Percentiles rank a stretch among this genome's conserved stretches.
Evolutionary conservation across 2,329 filamentous ascomycete species (phyloP).

Genomic region (Sarocladium strictum): DNA sequence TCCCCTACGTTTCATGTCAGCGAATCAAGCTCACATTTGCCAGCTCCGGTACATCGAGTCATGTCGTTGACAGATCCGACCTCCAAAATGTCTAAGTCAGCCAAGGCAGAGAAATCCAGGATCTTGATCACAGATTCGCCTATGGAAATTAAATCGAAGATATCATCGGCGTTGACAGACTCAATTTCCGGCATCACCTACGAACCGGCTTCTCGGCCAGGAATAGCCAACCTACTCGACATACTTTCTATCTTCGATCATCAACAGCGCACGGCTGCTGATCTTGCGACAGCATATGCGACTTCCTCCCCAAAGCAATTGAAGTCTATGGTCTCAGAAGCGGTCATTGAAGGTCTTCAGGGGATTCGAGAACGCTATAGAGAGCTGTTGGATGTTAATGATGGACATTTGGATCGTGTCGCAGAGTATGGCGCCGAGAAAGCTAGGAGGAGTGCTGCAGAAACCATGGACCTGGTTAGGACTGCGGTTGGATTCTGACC

Average conservation of each 20-base stretch:
- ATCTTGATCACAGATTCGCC: slow-evolving; percentile 75
- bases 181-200: slow-evolving; percentile 62
- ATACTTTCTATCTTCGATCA: slow-evolving; percentile 66
- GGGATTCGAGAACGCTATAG: slow-evolving; percentile 52
- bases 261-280: slow-evolving; percentile 28
- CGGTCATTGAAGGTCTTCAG: slow-evolving; percentile 45
- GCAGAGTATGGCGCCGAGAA: slow-evolving; percentile 51
- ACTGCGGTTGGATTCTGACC: slow-evolving; percentile 35
- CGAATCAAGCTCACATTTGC: neutral
- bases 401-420: slow-evolving; percentile 50
- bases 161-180: slow-evolving; percentile 74
- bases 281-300: slow-evolving; percentile 33
- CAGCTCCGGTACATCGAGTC: slow-evolving; percentile 73
- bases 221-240: slow-evolving; percentile 81
- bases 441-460: slow-evolving; percentile 55
- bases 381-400: slow-evolving; percentile 39
- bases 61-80: slow-evolving; percentile 80
- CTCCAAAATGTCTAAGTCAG: slow-evolving; percentile 93
- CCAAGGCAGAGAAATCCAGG: slow-evolving; percentile 62
- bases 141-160: slow-evolving; percentile 59
- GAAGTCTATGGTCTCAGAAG: slow-evolving; percentile 51
- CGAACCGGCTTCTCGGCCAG: slow-evolving; percentile 63
- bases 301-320: slow-evolving; percentile 31
- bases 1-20: neutral
- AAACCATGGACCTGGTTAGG: slow-evolving; percentile 49